phyloP scores from a whole-genome alignment of 441 rosid genomes.

The Theobroma grandiflorum region DNA sequence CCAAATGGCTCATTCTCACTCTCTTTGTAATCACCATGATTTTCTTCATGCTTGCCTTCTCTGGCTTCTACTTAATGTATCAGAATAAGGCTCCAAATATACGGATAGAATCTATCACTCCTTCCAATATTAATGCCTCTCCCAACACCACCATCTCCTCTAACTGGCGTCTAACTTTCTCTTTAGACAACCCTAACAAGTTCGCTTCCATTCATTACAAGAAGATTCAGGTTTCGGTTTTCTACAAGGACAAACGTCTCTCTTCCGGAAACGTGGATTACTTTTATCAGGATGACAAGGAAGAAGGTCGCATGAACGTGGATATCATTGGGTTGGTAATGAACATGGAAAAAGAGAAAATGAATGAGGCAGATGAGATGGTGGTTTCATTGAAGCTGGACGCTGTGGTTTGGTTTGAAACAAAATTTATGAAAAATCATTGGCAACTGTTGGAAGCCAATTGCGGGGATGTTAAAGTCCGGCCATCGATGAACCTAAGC shows the following conservation, averaged over 20 bases:
- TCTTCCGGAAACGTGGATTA: neutral
- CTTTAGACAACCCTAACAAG: neutral
- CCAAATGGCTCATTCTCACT: too few species aligned
- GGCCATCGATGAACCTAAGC: neutral
- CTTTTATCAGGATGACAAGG: neutral
- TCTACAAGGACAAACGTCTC: neutral
- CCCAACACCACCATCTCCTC: neutral
- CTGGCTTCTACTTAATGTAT: neutral
- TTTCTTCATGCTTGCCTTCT: neutral
- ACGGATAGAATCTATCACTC: neutral
- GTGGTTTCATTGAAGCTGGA: neutral
- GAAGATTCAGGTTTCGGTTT: constrained; percentile 7
- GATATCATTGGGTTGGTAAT: neutral
- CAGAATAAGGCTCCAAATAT: neutral
- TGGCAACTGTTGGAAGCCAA: neutral
- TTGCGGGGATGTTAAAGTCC: neutral
- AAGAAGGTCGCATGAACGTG: neutral
- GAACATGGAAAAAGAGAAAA: neutral
- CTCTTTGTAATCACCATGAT: neutral
- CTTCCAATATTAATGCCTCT: neutral
- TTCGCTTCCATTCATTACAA: neutral
- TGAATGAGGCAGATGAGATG: neutral
- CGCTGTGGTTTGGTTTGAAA: neutral
- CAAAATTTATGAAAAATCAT: neutral
- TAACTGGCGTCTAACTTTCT: neutral